Evolutionary conservation across 768 basidiomycete genomes (phyloP), one percentile per base, ranked within the genome.

Genomic region (Trametes cingulata): DNA sequence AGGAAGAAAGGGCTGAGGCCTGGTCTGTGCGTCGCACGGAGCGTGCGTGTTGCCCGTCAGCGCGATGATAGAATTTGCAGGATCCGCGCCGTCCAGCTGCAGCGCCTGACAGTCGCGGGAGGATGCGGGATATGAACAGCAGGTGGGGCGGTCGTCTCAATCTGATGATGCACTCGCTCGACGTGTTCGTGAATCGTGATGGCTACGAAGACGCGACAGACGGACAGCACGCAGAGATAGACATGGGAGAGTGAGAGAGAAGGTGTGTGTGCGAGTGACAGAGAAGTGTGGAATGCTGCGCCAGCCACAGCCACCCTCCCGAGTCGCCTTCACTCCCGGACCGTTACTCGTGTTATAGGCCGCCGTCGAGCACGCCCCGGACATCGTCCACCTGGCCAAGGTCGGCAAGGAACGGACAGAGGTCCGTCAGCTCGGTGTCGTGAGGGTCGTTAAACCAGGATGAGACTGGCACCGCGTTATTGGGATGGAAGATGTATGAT

Each of bases 381-480:
- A 98, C 91, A 73, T 99, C 97, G 58, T 88, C 88, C 35, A 95
- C 93, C 24, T 81, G 78, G 35, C 78, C 83, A 36, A 99, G 81
- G 75, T 99, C 97, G 36, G 91, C 78, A 63, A 99, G 82, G 83
- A 99, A 98, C 27, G 95, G 93, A 56, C 95, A 87, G 52, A 98
- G 79, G 75, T 98, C 96, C 40, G 93, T 97, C 64, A 99, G 82
- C 73, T 98, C 96, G 47, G 95, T 96, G 72, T 98, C 96, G 69
- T 98, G 96, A 10, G 95, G 95, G 75, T 95, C 95, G 74, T 98
- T 98, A 80, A 99, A 99, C 97, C 97, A 99, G 58, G 93, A 95
- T 42, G 96, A 98, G 61, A 99, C 95, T 13, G 97, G 97, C 5
- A 98, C 96, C 39, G 97, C 97, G 72, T 98, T 98, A 78, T 97